A percentile compares a stretch with the other conserved stretches of the same genome.
These are phyloP conservation scores for Torulaspora pretoriensis DNA, from an alignment of 1,139 yeast species.

Conservation along the genomic window DNA sequence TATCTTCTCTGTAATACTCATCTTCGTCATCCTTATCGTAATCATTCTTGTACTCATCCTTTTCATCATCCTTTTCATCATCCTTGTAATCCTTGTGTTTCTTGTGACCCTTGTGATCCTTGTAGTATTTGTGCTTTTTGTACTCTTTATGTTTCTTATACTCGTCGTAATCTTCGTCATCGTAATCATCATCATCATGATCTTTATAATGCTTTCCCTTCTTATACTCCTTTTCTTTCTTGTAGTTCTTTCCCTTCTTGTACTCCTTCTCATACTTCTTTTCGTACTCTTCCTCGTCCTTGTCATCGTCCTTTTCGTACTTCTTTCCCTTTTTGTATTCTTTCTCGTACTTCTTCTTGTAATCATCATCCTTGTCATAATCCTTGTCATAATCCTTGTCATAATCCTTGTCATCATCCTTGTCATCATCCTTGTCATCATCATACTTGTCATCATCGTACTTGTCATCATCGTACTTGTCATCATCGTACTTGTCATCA, in stretches of 20 bases:
- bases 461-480: background rate
- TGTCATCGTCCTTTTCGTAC: background rate
- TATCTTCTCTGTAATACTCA: conserved; percentile 1
- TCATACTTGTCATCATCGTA: conserved; percentile 2
- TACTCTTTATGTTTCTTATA: conserved; percentile 2
- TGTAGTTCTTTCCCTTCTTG: conserved; percentile 1
- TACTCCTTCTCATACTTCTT: conserved; percentile 1
- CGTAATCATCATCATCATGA: background rate
- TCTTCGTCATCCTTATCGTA: background rate
- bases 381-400: no score
- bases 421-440: conserved; percentile 1
- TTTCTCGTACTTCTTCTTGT: background rate
- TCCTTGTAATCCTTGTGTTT: conserved; percentile 1
- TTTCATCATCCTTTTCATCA: background rate
- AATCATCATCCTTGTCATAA: background rate
- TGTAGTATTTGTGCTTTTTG: conserved; percentile 1
- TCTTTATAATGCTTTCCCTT: conserved; percentile 3
- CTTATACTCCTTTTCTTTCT: conserved; percentile 2
- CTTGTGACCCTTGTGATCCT: background rate
- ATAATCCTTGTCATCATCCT: no score
- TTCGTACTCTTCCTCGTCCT: background rate
- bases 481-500: background rate
- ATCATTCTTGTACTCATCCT: conserved; percentile 1
- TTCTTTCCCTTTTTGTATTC: conserved; percentile 1
- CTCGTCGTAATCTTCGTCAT: conserved; percentile 1